These are phyloP conservation scores for Septoria petroselini DNA, from an alignment of 2,329 filamentous ascomycete genomes.

Conservation along the genomic window DNA sequence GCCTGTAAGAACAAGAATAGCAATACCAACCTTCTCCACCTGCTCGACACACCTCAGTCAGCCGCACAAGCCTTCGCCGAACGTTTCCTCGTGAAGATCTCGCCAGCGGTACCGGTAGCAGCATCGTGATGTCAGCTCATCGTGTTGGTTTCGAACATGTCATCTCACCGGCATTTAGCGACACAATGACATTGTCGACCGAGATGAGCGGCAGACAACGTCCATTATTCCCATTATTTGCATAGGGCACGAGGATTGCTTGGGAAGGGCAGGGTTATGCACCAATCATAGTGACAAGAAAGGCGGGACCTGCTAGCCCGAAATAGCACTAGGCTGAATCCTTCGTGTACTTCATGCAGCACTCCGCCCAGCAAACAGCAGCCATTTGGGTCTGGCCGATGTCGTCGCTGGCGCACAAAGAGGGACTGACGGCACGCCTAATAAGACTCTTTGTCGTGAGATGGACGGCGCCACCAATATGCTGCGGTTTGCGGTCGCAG, in stretches of 20 bases:
- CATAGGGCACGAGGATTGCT: neutral
- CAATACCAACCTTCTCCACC: neutral
- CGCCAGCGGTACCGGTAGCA: neutral
- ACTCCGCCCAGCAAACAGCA: neutral
- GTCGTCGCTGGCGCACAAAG: neutral
- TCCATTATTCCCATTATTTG: too few relatives aligned
- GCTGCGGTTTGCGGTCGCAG: conserved; percentile 14
- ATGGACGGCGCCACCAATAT: neutral
- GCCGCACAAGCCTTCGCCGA: too few relatives aligned
- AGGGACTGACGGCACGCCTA: neutral
- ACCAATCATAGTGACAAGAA: neutral
- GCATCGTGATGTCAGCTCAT: too few relatives aligned
- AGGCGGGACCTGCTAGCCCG: neutral
- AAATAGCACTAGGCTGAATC: conserved; percentile 7
- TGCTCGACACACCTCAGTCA: neutral
- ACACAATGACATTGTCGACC: neutral
- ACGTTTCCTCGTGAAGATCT: neutral
- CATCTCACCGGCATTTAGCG: neutral
- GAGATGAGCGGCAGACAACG: neutral
- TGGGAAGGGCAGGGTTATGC: neutral
- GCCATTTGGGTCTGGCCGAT: conserved; percentile 8
- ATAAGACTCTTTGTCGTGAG: neutral
- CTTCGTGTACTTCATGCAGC: conserved; percentile 6
- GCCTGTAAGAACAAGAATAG: too few relatives aligned
- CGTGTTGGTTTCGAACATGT: neutral